Evolutionary conservation across 1,139 yeast species (phyloP).

Genomic region (Sugiyamaella pinicola): DNA sequence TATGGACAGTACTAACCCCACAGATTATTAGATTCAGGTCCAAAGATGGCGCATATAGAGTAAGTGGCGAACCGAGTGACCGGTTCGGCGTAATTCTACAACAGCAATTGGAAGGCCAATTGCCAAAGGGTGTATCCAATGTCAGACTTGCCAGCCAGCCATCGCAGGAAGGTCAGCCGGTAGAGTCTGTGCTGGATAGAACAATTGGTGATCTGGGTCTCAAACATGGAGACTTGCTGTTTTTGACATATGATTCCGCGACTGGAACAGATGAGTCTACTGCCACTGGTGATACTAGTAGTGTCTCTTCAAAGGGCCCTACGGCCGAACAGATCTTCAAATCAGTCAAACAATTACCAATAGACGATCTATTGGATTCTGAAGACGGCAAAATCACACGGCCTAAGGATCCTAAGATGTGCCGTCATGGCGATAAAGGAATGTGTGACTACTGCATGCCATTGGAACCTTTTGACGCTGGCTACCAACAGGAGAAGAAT

Average conservation of each 20-base stretch:
- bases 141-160: slow-evolving; percentile 46
- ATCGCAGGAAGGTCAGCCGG: slow-evolving; percentile 52
- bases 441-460: slow-evolving; percentile 99
- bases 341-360: slow-evolving; percentile 46
- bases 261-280: slow-evolving; percentile 16
- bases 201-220: slow-evolving; percentile 58
- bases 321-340: slow-evolving; percentile 31
- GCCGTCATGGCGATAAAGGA: slow-evolving; percentile 89
- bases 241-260: slow-evolving; percentile 51
- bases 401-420: slow-evolving; percentile 56
- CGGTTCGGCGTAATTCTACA: slow-evolving; percentile 44
- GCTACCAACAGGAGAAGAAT: slow-evolving; percentile 69
- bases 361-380: slow-evolving; percentile 70
- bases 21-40: slow-evolving; percentile 76
- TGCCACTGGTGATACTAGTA: not conserved
- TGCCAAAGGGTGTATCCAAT: slow-evolving; percentile 19
- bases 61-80: slow-evolving; percentile 56
- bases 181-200: slow-evolving; percentile 48
- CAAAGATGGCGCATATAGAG: slow-evolving; percentile 79
- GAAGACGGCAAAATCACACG: slow-evolving; percentile 75
- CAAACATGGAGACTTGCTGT: slow-evolving; percentile 84
- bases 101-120: slow-evolving; percentile 11
- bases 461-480: slow-evolving; percentile 89
- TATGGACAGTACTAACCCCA: not conserved
- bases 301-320: not conserved